phyloP scores from a whole-genome alignment of 2,329 filamentous ascomycete species.

The Apiospora phragmitis region DNA sequence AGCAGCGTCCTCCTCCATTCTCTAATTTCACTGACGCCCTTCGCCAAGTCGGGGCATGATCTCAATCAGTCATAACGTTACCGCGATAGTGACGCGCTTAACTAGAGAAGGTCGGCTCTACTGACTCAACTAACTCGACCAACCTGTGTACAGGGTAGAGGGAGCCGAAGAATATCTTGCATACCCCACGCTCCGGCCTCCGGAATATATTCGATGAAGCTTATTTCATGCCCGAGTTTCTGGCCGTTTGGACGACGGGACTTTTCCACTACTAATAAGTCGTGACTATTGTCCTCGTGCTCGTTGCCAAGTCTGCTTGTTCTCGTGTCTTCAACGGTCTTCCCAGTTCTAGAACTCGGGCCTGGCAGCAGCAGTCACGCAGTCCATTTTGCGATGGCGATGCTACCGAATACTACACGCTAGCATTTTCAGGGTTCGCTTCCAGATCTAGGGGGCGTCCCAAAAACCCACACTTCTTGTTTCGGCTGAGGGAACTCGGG shows the following conservation, averaged over 20 bases:
- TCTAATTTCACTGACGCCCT: neutral
- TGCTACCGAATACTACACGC: neutral
- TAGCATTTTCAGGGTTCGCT: neutral
- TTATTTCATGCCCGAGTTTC: neutral
- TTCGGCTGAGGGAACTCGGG: conserved; percentile 8
- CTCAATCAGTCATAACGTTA: neutral
- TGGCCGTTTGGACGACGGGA: neutral
- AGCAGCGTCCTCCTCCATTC: neutral
- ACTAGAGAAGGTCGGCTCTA: neutral
- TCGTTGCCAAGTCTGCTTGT: conserved; percentile 9
- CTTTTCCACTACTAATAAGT: neutral
- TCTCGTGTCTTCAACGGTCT: neutral
- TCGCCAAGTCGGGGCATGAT: neutral
- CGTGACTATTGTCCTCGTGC: neutral
- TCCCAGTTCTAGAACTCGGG: neutral
- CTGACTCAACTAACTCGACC: neutral
- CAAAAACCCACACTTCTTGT: neutral
- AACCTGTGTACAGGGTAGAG: neutral
- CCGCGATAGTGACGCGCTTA: neutral
- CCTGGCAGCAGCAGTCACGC: neutral
- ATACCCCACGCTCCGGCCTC: neutral
- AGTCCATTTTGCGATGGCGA: neutral
- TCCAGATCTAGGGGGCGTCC: neutral
- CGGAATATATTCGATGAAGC: neutral
- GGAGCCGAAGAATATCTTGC: neutral